Evolutionary conservation across 345 rosid species (phyloP), one percentile per base, ranked within the genome.

Genomic region (Excoecaria agallocha): DNA sequence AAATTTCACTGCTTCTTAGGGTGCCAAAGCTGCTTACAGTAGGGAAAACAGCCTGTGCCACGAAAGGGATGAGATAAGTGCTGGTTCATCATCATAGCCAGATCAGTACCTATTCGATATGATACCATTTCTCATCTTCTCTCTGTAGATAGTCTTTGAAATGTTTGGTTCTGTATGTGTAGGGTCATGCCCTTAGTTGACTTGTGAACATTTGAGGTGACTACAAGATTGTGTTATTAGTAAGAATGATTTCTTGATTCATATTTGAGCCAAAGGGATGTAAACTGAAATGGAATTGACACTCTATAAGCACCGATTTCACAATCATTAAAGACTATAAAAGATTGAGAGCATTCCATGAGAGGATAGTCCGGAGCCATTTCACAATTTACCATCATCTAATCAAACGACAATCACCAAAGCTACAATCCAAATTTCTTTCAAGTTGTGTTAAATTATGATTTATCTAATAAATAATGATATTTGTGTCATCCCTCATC

Each of bases 41-140:
- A 85, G 97, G 85, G 96, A 83, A 67, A 88, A 84, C 87, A 93
- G 99, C 80, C 84, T 90, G 76, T 92, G 97, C 61, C 91, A 68
- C 8, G 96, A 93, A 83, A 68, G 22, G 6, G 82, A 81, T 67
- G 66, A 20, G 39, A 49, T 74, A n/a, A 66, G 37, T 45, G 22
- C 73, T 0, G 73, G 75, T 64, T 75, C 90, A 25, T 79, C 89
- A 9, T 79, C 86, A 16, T 85, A 78, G 71, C 24, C 58, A 38
- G 35, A 43, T 60, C 6, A n/a, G 45, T 68, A 22, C 30, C 16
- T 22, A 25, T 46, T 39, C 51, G 66, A 35, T 1, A 19, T 22
- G 66, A 52, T 69, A n/a, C 63, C 48, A 35, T 52, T 70, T 80
- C 17, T 63, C 77, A 41, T 43, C 17, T n/a, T n/a, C n/a, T 52